phyloP scores from a whole-genome alignment of 345 rosid genomes.

The Microcos paniculata region DNA sequence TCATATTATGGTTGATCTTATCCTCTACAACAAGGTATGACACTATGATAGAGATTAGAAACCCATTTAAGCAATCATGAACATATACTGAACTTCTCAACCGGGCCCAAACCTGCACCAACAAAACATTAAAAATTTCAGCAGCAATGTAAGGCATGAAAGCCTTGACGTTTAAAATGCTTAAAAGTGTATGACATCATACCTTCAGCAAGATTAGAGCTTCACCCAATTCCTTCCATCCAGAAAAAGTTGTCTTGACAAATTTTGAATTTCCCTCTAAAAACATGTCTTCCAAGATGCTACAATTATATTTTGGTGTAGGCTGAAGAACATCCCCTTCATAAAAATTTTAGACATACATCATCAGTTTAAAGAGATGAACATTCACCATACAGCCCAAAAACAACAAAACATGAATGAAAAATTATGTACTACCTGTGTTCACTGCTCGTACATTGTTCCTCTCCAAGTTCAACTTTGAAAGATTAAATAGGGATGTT shows the following conservation, averaged over 20 bases:
- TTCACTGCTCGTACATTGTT: slow-evolving; percentile 63
- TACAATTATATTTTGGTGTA: slow-evolving; percentile 73
- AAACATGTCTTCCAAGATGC: slow-evolving; percentile 86
- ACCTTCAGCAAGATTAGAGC: slow-evolving; percentile 82
- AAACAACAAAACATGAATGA: neutral
- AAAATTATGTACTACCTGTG: slow-evolving; percentile 44
- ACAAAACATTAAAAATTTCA: slow-evolving; percentile 9
- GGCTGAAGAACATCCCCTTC: slow-evolving; percentile 49
- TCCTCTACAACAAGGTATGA: slow-evolving; percentile 60
- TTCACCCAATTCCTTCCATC: slow-evolving; percentile 67
- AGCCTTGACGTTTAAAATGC: slow-evolving; percentile 10
- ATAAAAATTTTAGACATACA: slow-evolving; percentile 20
- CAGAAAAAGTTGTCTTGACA: slow-evolving; percentile 53
- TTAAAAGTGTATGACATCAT: neutral
- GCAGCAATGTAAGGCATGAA: neutral
- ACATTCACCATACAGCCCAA: slow-evolving; percentile 13
- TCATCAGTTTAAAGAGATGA: neutral
- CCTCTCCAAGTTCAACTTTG: slow-evolving; percentile 67
- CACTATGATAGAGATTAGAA: slow-evolving; percentile 62
- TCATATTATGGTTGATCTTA: slow-evolving; percentile 64
- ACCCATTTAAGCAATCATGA: slow-evolving; percentile 87
- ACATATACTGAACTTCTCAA: slow-evolving; percentile 74
- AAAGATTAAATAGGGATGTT: slow-evolving; percentile 51
- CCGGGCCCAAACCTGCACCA: slow-evolving; percentile 78
- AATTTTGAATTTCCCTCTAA: slow-evolving; percentile 60